Evolutionary conservation across 2,329 filamentous ascomycete genomes (phyloP), one percentile per base, ranked within the genome.

Genomic region (Clarireedia hainanense): DNA sequence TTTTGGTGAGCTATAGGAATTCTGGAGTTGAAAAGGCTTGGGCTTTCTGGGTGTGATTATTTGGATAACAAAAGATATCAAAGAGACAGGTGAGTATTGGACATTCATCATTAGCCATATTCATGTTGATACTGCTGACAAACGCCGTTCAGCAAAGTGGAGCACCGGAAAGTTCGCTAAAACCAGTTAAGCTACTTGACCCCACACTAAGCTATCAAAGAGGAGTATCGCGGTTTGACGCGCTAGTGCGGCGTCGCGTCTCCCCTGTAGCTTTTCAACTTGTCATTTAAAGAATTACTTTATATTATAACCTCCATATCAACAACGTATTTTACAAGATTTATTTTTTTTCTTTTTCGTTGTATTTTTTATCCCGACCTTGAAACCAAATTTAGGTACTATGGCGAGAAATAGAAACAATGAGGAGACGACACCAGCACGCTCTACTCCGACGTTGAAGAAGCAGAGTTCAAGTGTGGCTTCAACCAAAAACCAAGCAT

Each of bases 401-500:
- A 65, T 66, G 63, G 62, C 30, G 4, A 64, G 60, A 57, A 50
- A 24, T 9, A 61, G 59, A 47, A 57, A 64, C 23, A 51, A 56
- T 17, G 40, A 50, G 10, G 57, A 52, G 36, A 55, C 55, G 6
- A 67, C 66, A 15, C 67, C 66, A 23, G 64, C 64, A 30, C 61
- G 60, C 39, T 55, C 61, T 23, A 58, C 67, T 23, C 58, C 66
- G 6, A 59, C 63, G 6, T 50, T 65, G 24, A 68, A 69, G 58
- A 70, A 66, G 55, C 62, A 67, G 50, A 59, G 50, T 56, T 68
- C 67, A n/a, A 68, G 65, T 50, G 50, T 61, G 34, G 60, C 57
- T 30, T 58, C 74, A 5, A 70, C 70, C 59, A 84, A 83, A 66
- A 84, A 81, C 65, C 85, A 89, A 67, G 79, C 77, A 69, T 88